Conservation (phyloP, 495 filamentous ascomycete species). For the Aspergillus affinis region DNA sequence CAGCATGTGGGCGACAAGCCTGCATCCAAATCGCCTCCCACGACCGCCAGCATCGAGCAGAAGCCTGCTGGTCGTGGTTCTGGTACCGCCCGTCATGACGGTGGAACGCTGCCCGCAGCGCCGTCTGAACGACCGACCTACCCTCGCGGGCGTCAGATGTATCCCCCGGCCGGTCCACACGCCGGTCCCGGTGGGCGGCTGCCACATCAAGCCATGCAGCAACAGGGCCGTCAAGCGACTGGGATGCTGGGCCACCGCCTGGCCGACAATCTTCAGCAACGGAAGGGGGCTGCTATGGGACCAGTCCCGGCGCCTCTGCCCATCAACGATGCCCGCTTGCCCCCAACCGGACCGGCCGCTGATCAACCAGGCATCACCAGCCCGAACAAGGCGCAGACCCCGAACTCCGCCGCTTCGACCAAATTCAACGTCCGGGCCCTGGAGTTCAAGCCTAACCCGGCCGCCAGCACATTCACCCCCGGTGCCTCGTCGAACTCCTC, state of each 20-base stretch:
- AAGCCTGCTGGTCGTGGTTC: conserved; percentile 33
- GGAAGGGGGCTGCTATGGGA: conserved; percentile 48
- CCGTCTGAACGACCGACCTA: conserved; percentile 47
- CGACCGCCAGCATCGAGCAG: conserved; percentile 29
- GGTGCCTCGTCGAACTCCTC: conserved; percentile 63
- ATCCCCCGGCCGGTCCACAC: conserved; percentile 49
- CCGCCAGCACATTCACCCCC: conserved; percentile 74
- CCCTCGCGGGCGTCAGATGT: conserved; percentile 42
- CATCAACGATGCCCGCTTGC: conserved; percentile 49
- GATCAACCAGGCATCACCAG: conserved; percentile 44
- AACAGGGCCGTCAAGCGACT: conserved; percentile 41
- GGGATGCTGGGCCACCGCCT: conserved; percentile 55
- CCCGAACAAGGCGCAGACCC: conserved; percentile 48
- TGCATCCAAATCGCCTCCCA: conserved; percentile 33
- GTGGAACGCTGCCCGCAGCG: conserved; percentile 31
- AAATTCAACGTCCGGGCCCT: conserved; percentile 80
- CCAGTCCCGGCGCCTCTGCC: conserved; percentile 55
- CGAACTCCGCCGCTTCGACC: conserved; percentile 52
- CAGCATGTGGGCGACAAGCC: conserved; percentile 62
- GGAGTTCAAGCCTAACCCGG: conserved; percentile 82
- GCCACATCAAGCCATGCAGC: conserved; percentile 45
- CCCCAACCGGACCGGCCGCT: conserved; percentile 49
- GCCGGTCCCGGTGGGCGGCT: conserved; percentile 33
- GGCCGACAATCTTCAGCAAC: conserved; percentile 54
- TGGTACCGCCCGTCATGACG: conserved; percentile 31